Evolutionary conservation across 306 rosid genomes (phyloP).

Genomic region (Gillenia trifoliata): DNA sequence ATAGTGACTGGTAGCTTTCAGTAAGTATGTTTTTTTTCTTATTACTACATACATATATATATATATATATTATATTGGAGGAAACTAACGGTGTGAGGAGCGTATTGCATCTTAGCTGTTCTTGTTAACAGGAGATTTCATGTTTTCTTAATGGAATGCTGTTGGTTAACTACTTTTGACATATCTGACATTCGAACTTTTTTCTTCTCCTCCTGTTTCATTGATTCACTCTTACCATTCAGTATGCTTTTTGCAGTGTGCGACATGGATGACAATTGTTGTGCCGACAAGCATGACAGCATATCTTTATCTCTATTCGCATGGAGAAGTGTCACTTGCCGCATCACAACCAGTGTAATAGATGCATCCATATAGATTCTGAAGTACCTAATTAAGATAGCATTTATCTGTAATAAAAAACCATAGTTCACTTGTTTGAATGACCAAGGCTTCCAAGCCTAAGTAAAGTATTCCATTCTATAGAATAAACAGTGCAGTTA

Average conservation of each 20-base stretch:
- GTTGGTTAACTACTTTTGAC: background rate
- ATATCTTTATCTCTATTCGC: conserved; percentile 91
- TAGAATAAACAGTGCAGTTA: background rate
- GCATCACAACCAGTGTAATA: conserved; percentile 99
- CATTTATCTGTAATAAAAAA: conserved; percentile 8
- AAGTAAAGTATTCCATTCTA: background rate
- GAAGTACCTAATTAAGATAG: background rate
- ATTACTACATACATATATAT: background rate
- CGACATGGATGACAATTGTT: conserved; percentile 94
- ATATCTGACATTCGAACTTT: background rate
- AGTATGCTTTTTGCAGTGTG: conserved; percentile 63
- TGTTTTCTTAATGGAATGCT: background rate
- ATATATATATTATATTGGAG: background rate
- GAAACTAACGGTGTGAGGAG: background rate
- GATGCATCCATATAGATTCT: conserved; percentile 53
- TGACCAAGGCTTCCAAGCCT: background rate
- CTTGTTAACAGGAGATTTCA: background rate
- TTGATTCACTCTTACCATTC: background rate
- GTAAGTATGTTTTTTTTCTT: background rate
- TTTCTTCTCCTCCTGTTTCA: background rate
- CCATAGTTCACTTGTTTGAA: background rate
- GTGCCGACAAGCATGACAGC: conserved; percentile 98
- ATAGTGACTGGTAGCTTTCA: background rate
- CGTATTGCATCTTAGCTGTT: background rate
- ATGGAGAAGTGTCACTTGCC: conserved; percentile 93